Conservation (phyloP, 805 yeast genomes). For the Kuraishia piskuri region DNA sequence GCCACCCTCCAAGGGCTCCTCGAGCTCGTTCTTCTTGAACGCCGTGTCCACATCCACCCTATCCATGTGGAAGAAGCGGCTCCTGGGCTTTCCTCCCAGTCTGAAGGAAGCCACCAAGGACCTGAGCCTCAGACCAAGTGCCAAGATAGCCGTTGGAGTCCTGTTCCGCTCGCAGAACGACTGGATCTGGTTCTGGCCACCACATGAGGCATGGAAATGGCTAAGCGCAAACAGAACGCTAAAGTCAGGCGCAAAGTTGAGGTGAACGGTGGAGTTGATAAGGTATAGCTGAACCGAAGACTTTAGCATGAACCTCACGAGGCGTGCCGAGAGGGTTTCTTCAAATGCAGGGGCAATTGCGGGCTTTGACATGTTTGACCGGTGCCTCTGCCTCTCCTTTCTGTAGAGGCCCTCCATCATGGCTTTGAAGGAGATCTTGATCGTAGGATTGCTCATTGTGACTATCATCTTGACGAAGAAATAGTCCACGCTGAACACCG, state of each 20-base stretch:
- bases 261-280: neutral
- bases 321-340: neutral
- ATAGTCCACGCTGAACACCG: neutral
- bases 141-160: neutral
- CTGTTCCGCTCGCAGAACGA: neutral
- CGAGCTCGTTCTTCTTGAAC: neutral
- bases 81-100: neutral
- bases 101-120: neutral
- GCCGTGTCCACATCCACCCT: neutral
- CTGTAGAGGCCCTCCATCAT: neutral
- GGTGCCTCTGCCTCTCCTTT: neutral
- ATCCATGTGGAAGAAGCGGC: neutral
- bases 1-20: neutral
- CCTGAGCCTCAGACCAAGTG: neutral
- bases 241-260: neutral
- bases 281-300: neutral
- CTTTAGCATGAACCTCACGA: neutral
- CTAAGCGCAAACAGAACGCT: neutral
- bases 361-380: neutral
- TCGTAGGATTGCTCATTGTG: neutral
- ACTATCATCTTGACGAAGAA: neutral
- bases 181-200: neutral
- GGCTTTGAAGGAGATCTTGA: neutral
- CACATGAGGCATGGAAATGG: neutral
- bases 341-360: neutral